Percentiles rank a stretch among this genome's conserved stretches.
phyloP scores from a whole-genome alignment of 768 basidiomycete species.

The Kwoniella botswanensis region DNA sequence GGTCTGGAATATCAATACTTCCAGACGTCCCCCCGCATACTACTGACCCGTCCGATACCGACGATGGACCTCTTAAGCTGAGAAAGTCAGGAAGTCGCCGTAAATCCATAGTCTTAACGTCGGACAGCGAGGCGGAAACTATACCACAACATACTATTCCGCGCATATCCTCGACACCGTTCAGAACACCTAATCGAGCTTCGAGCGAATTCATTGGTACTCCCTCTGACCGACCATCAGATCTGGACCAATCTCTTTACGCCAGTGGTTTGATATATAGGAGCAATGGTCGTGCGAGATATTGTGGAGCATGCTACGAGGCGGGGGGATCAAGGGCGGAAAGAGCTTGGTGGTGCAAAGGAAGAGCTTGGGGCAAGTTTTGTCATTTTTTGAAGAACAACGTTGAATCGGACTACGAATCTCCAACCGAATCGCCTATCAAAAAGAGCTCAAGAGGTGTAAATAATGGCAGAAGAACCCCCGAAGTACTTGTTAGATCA shows the following conservation, averaged over 20 bases:
- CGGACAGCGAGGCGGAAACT: background rate
- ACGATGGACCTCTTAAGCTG: conserved; percentile 2
- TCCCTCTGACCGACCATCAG: conserved; percentile 1
- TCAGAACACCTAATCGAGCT: background rate
- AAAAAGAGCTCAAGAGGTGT: background rate
- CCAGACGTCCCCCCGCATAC: background rate
- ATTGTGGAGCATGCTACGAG: conserved; percentile 11
- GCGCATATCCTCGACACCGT: background rate
- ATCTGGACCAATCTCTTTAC: conserved; percentile 15
- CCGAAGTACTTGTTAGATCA: background rate
- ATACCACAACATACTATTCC: background rate
- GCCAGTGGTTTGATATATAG: background rate
- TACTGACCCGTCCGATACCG: background rate
- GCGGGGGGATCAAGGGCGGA: conserved; percentile 11
- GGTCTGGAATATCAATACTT: background rate
- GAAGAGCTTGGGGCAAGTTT: conserved; percentile 20
- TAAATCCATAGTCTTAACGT: background rate
- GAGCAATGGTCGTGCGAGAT: conserved; percentile 13
- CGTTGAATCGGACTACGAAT: background rate
- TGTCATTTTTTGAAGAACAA: conserved; percentile 14
- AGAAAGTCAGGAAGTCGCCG: conserved; percentile 3
- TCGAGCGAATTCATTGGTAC: background rate
- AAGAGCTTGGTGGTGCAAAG: conserved; percentile 32
- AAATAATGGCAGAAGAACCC: background rate
- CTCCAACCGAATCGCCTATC: background rate